These are phyloP conservation scores for Auriculariales sp. DNA, from an alignment of 768 basidiomycete genomes.

Conservation along the genomic window DNA sequence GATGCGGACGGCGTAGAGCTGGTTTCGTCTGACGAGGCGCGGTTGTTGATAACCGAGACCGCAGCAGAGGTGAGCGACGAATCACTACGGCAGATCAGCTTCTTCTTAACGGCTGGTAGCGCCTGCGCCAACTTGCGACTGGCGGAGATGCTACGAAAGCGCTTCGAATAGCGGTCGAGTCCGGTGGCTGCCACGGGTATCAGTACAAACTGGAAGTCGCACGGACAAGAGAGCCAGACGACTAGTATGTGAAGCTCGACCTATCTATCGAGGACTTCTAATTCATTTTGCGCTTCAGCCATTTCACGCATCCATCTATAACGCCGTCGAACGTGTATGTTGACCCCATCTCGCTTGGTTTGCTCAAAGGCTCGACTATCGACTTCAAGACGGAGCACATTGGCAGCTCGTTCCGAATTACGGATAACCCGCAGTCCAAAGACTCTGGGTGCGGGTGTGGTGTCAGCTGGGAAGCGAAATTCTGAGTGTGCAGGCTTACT, in stretches of 20 bases:
- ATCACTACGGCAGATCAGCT: not conserved
- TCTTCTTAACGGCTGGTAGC: constrained; percentile 29
- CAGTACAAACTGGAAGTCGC: constrained; percentile 88
- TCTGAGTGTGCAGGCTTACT: too few species aligned
- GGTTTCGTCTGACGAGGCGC: constrained; percentile 35
- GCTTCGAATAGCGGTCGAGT: constrained; percentile 74
- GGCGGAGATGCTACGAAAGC: constrained; percentile 48
- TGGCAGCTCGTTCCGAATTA: constrained; percentile 74
- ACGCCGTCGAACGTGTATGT: constrained; percentile 66
- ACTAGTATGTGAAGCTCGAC: constrained; percentile 72
- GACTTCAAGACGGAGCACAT: constrained; percentile 93
- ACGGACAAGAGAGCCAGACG: constrained; percentile 43
- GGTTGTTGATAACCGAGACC: constrained; percentile 49
- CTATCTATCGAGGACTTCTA: not conserved
- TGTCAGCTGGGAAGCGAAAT: constrained; percentile 84
- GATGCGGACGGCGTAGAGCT: constrained; percentile 33
- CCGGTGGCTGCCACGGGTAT: constrained; percentile 94
- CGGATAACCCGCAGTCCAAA: constrained; percentile 81
- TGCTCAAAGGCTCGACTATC: constrained; percentile 78
- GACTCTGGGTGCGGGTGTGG: constrained; percentile 90
- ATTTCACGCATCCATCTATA: constrained; percentile 56
- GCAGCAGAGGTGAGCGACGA: constrained; percentile 49
- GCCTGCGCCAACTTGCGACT: constrained; percentile 58
- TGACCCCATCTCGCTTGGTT: constrained; percentile 70
- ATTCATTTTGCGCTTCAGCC: constrained; percentile 23